Evolutionary conservation across 2,329 filamentous ascomycete genomes (phyloP).

Genomic region (Aureobasidium sp.): DNA sequence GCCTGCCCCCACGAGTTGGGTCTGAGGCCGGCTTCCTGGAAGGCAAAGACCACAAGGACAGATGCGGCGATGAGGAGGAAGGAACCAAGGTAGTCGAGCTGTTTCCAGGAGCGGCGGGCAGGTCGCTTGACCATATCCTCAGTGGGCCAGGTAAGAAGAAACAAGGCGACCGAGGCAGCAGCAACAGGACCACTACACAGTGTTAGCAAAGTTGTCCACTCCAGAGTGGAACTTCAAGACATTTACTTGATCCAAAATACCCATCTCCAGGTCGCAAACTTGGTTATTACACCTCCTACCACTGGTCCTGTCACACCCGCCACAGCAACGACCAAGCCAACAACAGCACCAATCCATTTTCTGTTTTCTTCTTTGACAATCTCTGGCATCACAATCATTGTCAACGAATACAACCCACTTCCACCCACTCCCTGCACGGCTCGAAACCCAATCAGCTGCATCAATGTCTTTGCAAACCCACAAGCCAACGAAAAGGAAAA

Average conservation of each 20-base stretch:
- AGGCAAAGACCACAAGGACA: neutral
- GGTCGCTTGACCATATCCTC: neutral
- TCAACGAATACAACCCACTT: neutral
- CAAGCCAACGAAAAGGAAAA: neutral
- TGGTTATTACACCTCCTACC: neutral
- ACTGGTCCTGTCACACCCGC: neutral
- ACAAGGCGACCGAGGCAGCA: neutral
- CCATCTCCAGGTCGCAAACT: neutral
- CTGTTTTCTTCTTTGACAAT: neutral
- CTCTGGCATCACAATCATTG: neutral
- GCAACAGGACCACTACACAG: neutral
- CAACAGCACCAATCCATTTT: neutral
- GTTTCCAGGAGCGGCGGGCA: neutral
- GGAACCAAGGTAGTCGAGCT: neutral
- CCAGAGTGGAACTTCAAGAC: neutral
- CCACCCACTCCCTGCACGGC: neutral
- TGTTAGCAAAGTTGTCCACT: neutral
- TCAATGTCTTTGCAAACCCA: neutral
- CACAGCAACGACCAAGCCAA: neutral
- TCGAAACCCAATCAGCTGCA: neutral
- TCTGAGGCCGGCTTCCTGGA: neutral
- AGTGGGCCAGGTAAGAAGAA: neutral
- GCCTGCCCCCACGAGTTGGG: neutral
- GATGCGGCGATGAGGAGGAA: neutral
- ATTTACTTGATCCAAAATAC: constrained; percentile 1